Conservation (phyloP, 495 filamentous ascomycete species). For the Friedmanniomyces simplex region DNA sequence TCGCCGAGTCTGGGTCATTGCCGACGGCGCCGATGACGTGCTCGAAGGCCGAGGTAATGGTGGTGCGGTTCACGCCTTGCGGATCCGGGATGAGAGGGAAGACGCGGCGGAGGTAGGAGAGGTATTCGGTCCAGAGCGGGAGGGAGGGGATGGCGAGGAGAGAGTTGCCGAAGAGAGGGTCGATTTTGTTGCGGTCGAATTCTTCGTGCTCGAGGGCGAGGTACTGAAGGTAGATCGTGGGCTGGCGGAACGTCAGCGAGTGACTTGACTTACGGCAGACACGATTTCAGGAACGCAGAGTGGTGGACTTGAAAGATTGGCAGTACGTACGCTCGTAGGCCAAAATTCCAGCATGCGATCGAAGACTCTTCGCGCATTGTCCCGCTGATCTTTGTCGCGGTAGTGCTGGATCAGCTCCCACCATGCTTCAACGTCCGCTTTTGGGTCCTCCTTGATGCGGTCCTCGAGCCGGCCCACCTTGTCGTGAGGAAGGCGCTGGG, state of each 20-base stretch:
- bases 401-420: conserved; percentile 76
- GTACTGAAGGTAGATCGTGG: conserved; percentile 36
- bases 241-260: conserved; percentile 1
- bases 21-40: conserved; percentile 83
- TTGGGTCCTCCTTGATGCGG: conserved; percentile 78
- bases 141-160: conserved; percentile 67
- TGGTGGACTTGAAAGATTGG: neutral
- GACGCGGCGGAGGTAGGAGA: conserved; percentile 85
- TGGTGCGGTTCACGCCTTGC: conserved; percentile 60
- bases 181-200: conserved; percentile 62
- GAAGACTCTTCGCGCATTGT: conserved; percentile 69
- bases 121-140: conserved; percentile 81
- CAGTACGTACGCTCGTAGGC: conserved; percentile 72
- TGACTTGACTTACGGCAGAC: neutral
- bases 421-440: conserved; percentile 87
- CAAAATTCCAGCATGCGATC: conserved; percentile 80
- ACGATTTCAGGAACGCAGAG: neutral
- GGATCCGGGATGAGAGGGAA: conserved; percentile 76
- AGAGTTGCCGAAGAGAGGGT: conserved; percentile 68
- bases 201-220: conserved; percentile 76
- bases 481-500: conserved; percentile 60
- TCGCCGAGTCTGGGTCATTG: conserved; percentile 81
- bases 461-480: conserved; percentile 78
- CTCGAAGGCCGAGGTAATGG: conserved; percentile 75
- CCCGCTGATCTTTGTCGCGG: conserved; percentile 65